Percentiles rank a stretch among this genome's conserved stretches.
Conservation (phyloP, 371 early-diverging fungal genomes). For the Parasitella parasitica region DNA sequence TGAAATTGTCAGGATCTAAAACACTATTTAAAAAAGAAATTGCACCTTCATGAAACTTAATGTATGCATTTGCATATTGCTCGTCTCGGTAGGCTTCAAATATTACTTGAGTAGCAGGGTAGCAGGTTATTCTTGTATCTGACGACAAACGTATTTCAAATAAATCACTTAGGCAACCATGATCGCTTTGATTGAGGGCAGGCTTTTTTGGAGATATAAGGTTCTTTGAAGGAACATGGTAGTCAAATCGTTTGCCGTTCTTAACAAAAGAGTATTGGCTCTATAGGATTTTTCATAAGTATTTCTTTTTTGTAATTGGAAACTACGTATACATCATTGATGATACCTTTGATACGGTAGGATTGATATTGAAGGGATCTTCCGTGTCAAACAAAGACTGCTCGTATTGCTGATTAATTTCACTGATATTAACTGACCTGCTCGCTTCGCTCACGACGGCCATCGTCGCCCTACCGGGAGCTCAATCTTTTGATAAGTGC, state of each 20-base stretch:
- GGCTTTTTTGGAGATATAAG: conserved; percentile 11
- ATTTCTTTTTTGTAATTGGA: not conserved
- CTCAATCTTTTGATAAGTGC: too few relatives aligned
- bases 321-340: not conserved
- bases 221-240: conserved; percentile 3
- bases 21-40: conserved; percentile 2
- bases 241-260: conserved; percentile 2
- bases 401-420: not conserved
- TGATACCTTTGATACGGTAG: conserved; percentile 5
- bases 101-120: not conserved
- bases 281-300: not conserved
- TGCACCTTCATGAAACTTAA: conserved; percentile 6
- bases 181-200: conserved; percentile 1
- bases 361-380: conserved; percentile 6
- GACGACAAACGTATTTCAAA: conserved; percentile 7
- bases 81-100: not conserved
- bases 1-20: not conserved
- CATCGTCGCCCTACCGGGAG: too few relatives aligned
- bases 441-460: too few relatives aligned
- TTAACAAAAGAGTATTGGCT: conserved; percentile 10
- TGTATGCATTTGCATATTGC: not conserved
- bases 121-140: not conserved
- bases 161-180: not conserved
- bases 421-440: not conserved
- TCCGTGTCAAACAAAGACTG: conserved; percentile 7